Conservation (phyloP, 2,329 filamentous ascomycete genomes). For the Grosmannia clavigera region DNA sequence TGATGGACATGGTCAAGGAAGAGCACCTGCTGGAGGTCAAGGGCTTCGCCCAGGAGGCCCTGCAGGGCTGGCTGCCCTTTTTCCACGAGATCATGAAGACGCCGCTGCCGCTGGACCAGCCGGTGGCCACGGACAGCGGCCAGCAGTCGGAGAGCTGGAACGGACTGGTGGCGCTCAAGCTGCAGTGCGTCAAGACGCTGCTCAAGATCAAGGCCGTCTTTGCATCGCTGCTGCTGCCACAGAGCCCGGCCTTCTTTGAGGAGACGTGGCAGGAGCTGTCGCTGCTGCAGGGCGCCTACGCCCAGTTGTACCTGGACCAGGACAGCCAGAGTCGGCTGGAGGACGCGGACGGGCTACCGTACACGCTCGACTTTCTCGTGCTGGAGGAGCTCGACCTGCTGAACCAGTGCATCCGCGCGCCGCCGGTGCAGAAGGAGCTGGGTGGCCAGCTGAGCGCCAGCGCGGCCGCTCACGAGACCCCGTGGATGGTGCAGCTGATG, state of each 20-base stretch:
- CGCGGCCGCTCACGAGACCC: constrained; percentile 41
- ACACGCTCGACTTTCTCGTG: constrained; percentile 86
- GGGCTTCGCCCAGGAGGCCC: constrained; percentile 74
- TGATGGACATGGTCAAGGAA: constrained; percentile 92
- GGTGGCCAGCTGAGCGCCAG: constrained; percentile 59
- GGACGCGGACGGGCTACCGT: constrained; percentile 82
- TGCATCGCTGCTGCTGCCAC: constrained; percentile 65
- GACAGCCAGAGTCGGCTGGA: constrained; percentile 80
- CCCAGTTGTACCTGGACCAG: constrained; percentile 72
- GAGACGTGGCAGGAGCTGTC: constrained; percentile 83
- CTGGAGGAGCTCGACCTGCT: constrained; percentile 92
- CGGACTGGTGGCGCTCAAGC: constrained; percentile 72
- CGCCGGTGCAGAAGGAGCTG: constrained; percentile 81
- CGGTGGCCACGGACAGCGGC: constrained; percentile 29
- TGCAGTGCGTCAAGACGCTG: constrained; percentile 88
- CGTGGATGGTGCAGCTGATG: constrained; percentile 82
- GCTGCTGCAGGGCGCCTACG: constrained; percentile 58
- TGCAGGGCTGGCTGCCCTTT: constrained; percentile 79
- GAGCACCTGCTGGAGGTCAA: constrained; percentile 80
- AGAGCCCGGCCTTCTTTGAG: constrained; percentile 72
- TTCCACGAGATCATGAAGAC: constrained; percentile 70
- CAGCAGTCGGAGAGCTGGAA: constrained; percentile 58
- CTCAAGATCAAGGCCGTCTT: constrained; percentile 83
- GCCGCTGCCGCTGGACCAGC: constrained; percentile 53
- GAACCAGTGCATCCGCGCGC: constrained; percentile 78